phyloP scores from a whole-genome alignment of 108 stramenopile genomes.

The Phaeodactylum tricornutum region DNA sequence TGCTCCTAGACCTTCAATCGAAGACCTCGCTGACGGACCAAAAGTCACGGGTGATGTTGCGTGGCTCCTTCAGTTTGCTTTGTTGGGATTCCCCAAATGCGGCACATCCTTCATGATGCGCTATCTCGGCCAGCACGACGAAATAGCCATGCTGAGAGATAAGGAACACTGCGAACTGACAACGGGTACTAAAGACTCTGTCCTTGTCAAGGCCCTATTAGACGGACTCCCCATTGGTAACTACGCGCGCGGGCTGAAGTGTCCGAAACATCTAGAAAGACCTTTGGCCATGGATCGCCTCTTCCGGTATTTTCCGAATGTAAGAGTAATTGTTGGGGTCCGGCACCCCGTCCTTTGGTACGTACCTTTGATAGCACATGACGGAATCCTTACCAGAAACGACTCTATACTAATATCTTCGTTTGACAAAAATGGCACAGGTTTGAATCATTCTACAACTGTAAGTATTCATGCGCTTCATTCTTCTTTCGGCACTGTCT shows the following conservation, averaged over 20 bases:
- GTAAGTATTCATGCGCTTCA: no score
- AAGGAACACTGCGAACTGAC: neutral
- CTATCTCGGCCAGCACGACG: slow-evolving; percentile 16
- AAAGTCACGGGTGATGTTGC: no score
- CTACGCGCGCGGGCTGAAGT: neutral
- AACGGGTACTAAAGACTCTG: neutral
- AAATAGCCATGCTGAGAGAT: slow-evolving; percentile 1
- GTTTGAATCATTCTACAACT: slow-evolving; percentile 23
- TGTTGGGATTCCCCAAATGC: slow-evolving; percentile 65
- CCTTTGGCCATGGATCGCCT: neutral
- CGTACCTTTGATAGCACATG: no score
- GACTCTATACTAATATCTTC: no score
- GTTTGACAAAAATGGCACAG: no score
- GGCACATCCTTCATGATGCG: slow-evolving; percentile 49
- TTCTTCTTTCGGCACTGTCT: no score
- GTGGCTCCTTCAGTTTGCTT: slow-evolving; percentile 50
- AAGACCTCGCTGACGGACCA: no score
- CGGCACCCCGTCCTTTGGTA: slow-evolving; percentile 27
- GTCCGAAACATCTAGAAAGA: neutral
- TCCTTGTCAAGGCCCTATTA: slow-evolving; percentile 1
- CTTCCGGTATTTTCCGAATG: slow-evolving; percentile 3
- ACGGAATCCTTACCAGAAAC: no score
- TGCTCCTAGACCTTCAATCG: no score
- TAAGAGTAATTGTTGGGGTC: slow-evolving; percentile 12
- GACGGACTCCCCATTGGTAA: neutral